phyloP scores from a whole-genome alignment of 306 rosid genomes.

The Fagus sylvatica region DNA sequence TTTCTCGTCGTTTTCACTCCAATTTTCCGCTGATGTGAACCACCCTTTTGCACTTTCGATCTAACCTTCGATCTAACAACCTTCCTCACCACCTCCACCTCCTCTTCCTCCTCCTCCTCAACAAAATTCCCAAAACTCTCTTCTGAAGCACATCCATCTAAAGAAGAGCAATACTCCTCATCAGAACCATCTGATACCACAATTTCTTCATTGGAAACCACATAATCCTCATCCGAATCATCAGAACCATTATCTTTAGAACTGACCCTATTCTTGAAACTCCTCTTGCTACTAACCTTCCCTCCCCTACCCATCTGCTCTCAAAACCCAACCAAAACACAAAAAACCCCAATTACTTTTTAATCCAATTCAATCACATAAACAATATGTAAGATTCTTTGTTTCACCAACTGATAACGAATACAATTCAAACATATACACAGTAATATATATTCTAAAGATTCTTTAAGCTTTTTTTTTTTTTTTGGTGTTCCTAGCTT shows the following conservation, averaged over 20 bases:
- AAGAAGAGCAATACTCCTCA: slow-evolving; percentile 55
- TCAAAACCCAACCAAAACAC: slow-evolving; percentile 25
- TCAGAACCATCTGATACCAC: slow-evolving; percentile 59
- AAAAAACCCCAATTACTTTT: slow-evolving; percentile 15
- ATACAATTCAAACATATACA: background rate
- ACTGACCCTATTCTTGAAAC: slow-evolving; percentile 41
- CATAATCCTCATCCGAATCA: slow-evolving; percentile 95
- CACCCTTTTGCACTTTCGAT: slow-evolving; percentile 44
- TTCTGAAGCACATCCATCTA: slow-evolving; percentile 67
- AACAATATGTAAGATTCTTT: slow-evolving; percentile 9
- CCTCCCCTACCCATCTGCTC: slow-evolving; percentile 93
- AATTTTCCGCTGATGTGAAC: slow-evolving; percentile 11
- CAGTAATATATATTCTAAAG: background rate
- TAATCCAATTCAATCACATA: slow-evolving; percentile 21
- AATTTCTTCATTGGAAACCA: slow-evolving; percentile 65
- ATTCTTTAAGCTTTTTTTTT: background rate
- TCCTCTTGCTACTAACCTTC: slow-evolving; percentile 50
- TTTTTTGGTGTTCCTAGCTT: slow-evolving; percentile 6
- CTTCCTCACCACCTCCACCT: slow-evolving; percentile 32
- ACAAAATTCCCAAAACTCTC: slow-evolving; percentile 50
- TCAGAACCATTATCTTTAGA: slow-evolving; percentile 62
- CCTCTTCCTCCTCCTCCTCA: slow-evolving; percentile 50
- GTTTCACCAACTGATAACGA: slow-evolving; percentile 14
- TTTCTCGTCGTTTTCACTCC: slow-evolving; percentile 31
- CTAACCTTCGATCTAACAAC: slow-evolving; percentile 53